These are phyloP conservation scores for Takashimella koratensis DNA, from an alignment of 1,284 basidiomycete genomes.

Conservation along the genomic window DNA sequence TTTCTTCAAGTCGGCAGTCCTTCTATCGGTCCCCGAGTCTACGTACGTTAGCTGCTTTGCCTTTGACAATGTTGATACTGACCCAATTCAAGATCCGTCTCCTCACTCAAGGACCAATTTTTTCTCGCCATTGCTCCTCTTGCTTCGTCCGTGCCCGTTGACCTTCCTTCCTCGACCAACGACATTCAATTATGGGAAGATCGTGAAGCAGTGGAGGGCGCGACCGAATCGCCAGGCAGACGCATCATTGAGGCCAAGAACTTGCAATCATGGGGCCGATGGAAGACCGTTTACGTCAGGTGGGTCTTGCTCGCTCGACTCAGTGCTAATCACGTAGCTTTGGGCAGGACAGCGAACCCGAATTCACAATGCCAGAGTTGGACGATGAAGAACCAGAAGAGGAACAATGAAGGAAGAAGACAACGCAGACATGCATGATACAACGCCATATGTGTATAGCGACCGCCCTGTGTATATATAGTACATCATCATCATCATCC, in stretches of 20 bases:
- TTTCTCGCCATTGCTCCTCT: slow-evolving; percentile 31
- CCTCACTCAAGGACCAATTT: slow-evolving; percentile 24
- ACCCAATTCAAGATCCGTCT: slow-evolving; percentile 17
- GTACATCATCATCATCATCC: too few species aligned
- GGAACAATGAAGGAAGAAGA: not conserved
- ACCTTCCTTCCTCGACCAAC: slow-evolving; percentile 12
- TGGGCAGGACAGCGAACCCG: slow-evolving; percentile 26
- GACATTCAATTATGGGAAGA: slow-evolving; percentile 39
- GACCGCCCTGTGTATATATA: too few species aligned
- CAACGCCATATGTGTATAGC: slow-evolving; percentile 32
- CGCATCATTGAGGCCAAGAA: slow-evolving; percentile 8
- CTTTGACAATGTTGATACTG: slow-evolving; percentile 7
- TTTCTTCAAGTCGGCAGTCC: slow-evolving; percentile 30
- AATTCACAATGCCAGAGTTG: slow-evolving; percentile 18
- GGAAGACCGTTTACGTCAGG: slow-evolving; percentile 41
- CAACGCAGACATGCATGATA: slow-evolving; percentile 8
- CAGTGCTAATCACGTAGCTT: too few species aligned
- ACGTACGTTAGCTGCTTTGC: slow-evolving; percentile 25
- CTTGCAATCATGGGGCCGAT: slow-evolving; percentile 22
- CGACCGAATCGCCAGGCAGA: slow-evolving; percentile 9
- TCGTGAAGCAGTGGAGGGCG: slow-evolving; percentile 22
- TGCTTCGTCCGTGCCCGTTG: slow-evolving; percentile 8
- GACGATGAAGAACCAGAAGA: slow-evolving; percentile 17
- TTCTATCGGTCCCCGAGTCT: slow-evolving; percentile 35
- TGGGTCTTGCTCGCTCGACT: slow-evolving; percentile 13